Evolutionary conservation across 108 stramenopile species (phyloP).

Genomic region (Aurantiochytrium sp.): DNA sequence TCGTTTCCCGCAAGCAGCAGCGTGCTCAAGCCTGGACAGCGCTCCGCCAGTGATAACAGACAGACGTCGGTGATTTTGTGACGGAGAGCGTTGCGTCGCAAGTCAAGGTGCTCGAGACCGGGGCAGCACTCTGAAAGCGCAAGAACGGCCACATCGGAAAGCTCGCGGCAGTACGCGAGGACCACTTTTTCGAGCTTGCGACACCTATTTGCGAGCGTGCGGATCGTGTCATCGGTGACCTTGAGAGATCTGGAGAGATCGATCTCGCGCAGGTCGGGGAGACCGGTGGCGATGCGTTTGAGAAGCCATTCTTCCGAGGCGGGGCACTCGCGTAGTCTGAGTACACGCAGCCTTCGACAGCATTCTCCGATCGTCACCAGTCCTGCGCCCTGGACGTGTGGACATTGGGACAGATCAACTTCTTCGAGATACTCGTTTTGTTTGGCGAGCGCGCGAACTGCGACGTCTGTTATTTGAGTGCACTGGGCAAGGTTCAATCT

Average conservation of each 20-base stretch:
- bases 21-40: background rate
- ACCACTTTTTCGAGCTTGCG: background rate
- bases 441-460: conserved; percentile 5
- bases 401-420: background rate
- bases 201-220: background rate
- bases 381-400: background rate
- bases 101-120: background rate
- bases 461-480: background rate
- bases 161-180: conserved; percentile 12
- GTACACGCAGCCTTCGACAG: background rate
- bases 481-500: background rate
- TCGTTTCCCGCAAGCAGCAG: background rate
- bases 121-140: background rate
- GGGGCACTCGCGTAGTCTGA: background rate
- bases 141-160: background rate
- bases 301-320: background rate
- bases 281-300: background rate
- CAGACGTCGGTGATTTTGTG: conserved; percentile 10
- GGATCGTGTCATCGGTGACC: background rate
- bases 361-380: background rate
- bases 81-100: background rate
- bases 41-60: background rate
- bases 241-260: background rate
- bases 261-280: conserved; percentile 1
- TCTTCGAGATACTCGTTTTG: background rate